phyloP scores from a whole-genome alignment of 352 stramenopile species.

The Elongisporangium undulatum region DNA sequence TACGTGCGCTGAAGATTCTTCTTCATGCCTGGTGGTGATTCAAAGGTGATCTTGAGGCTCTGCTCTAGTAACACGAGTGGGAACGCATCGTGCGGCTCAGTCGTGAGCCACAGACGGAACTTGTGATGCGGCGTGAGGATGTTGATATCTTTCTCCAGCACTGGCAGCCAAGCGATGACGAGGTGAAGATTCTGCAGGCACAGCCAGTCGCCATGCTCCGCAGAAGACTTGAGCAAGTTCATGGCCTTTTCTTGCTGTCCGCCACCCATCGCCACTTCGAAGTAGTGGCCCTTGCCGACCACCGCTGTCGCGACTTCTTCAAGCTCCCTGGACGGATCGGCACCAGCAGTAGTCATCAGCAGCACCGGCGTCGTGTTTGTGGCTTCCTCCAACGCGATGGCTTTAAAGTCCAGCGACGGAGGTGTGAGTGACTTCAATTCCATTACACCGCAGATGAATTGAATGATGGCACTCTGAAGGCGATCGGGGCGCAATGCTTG shows the following conservation, averaged over 20 bases:
- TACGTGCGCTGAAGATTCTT: slow-evolving; percentile 95
- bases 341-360: slow-evolving; percentile 90
- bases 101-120: slow-evolving; percentile 95
- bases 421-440: slow-evolving; percentile 86
- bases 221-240: slow-evolving; percentile 65
- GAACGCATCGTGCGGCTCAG: slow-evolving; percentile 89
- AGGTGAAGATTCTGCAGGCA: slow-evolving; percentile 97
- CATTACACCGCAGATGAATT: slow-evolving; percentile 89
- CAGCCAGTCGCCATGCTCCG: slow-evolving; percentile 89
- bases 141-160: slow-evolving; percentile 90
- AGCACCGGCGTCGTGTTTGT: slow-evolving; percentile 82
- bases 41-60: slow-evolving; percentile 94
- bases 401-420: slow-evolving; percentile 72
- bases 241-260: slow-evolving; percentile 92
- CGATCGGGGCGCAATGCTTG: slow-evolving; percentile 90
- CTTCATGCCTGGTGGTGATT: slow-evolving; percentile 93
- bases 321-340: slow-evolving; percentile 92
- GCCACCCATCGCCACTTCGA: slow-evolving; percentile 93
- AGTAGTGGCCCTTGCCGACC: slow-evolving; percentile 88
- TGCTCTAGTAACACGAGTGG: slow-evolving; percentile 90
- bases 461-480: slow-evolving; percentile 85
- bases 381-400: slow-evolving; percentile 60
- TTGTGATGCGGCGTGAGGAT: slow-evolving; percentile 62
- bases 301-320: slow-evolving; percentile 86
- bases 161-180: slow-evolving; percentile 91